Conservation (phyloP, 495 filamentous ascomycete species). For the Neurospora sp. region DNA sequence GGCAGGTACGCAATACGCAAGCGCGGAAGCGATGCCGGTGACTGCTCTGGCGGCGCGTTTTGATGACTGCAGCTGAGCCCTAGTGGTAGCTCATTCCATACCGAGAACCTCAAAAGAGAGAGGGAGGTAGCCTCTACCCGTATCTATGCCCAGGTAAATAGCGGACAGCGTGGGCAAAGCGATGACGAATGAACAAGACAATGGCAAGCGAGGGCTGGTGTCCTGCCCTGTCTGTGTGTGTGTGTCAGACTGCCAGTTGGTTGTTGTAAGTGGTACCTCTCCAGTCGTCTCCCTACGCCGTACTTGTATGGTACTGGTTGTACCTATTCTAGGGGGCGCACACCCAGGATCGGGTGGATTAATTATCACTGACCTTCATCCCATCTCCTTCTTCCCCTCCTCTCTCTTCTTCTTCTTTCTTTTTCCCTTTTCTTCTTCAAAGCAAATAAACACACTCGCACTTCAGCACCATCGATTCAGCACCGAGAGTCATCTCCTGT, state of each 20-base stretch:
- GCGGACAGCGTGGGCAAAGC: no score
- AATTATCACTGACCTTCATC: not conserved
- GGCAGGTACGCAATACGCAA: not conserved
- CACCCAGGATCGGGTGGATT: not conserved
- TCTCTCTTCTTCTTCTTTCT: slow-evolving; percentile 15
- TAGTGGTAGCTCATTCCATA: not conserved
- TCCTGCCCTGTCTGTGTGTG: not conserved
- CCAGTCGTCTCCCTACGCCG: not conserved
- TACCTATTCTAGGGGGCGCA: not conserved
- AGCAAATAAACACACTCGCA: slow-evolving; percentile 34
- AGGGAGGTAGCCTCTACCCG: not conserved
- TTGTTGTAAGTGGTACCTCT: not conserved
- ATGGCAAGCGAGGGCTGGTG: not conserved
- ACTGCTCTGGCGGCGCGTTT: not conserved
- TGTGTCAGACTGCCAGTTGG: not conserved
- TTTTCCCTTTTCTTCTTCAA: slow-evolving; percentile 23
- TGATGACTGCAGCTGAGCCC: not conserved
- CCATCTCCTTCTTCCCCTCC: slow-evolving; percentile 14
- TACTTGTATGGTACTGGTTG: not conserved
- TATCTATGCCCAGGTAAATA: not conserved
- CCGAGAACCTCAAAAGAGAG: not conserved
- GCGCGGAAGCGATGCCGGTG: not conserved
- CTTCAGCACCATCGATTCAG: slow-evolving; percentile 28
- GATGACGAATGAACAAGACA: not conserved
- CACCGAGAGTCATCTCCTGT: slow-evolving; percentile 41